These are phyloP conservation scores for Microbotryum violaceum DNA, from an alignment of 1,284 basidiomycete species.

Conservation along the genomic window DNA sequence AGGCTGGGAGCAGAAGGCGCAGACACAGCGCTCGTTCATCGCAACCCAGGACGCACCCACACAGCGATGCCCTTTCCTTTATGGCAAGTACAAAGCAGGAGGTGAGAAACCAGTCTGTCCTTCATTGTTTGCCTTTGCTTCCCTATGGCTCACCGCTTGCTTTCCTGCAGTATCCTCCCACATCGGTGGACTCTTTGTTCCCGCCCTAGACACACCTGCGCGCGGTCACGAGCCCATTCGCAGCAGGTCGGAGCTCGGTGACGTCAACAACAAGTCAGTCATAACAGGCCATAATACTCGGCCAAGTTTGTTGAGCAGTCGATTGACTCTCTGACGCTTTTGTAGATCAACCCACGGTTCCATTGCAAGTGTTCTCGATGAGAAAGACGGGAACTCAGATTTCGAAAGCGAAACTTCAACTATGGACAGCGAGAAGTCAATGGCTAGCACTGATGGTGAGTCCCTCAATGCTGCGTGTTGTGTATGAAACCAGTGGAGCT, in stretches of 20 bases:
- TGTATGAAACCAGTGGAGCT: not conserved
- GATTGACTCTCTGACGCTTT: too few relatives aligned
- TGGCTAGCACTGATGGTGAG: constrained; percentile 1
- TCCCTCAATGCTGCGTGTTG: not conserved
- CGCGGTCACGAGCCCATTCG: not conserved
- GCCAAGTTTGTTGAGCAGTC: too few relatives aligned
- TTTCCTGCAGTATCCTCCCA: not conserved
- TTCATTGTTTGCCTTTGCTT: not conserved
- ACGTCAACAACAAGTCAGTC: too few relatives aligned
- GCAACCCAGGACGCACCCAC: constrained; percentile 62
- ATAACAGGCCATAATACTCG: too few relatives aligned
- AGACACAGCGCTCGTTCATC: constrained; percentile 59
- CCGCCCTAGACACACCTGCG: constrained; percentile 3
- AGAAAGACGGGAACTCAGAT: not conserved
- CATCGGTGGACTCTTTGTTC: constrained; percentile 9
- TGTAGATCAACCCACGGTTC: not conserved
- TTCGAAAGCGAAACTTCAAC: too few relatives aligned
- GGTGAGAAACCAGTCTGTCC: not conserved
- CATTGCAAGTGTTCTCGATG: not conserved
- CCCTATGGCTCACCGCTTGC: not conserved
- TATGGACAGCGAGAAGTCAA: not conserved
- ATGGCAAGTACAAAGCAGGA: constrained; percentile 4
- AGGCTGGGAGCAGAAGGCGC: constrained; percentile 52
- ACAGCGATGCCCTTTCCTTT: constrained; percentile 44
- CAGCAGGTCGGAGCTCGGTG: too few relatives aligned